These are phyloP conservation scores for Fusarium sp. DNA, from an alignment of 2,329 filamentous ascomycete species.

Conservation along the genomic window DNA sequence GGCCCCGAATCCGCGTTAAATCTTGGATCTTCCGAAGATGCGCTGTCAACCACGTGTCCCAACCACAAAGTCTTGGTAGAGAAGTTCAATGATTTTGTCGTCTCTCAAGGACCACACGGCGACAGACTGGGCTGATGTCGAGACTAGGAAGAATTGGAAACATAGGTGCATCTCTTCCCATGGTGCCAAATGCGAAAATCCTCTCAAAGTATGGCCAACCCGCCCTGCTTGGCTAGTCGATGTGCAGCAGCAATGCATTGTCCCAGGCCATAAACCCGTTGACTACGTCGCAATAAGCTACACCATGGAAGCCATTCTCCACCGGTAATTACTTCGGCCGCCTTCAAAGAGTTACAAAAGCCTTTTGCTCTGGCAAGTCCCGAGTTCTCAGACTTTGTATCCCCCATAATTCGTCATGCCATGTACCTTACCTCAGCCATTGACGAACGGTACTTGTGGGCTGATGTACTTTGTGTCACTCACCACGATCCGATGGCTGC, in stretches of 20 bases:
- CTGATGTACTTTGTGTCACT: background rate
- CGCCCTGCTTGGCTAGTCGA: slow-evolving; percentile 14
- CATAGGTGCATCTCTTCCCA: background rate
- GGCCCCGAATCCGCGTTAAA: too few relatives aligned
- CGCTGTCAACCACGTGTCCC: background rate
- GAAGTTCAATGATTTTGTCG: fast-evolving
- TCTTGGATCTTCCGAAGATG: fast-evolving
- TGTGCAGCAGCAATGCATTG: background rate
- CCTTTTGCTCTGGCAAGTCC: background rate
- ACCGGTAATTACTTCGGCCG: fast-evolving
- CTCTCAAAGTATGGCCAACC: background rate
- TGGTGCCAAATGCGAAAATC: background rate
- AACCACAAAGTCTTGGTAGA: fast-evolving
- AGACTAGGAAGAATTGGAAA: background rate
- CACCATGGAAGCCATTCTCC: background rate
- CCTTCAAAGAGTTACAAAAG: background rate
- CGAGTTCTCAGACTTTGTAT: background rate
- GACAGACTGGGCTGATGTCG: background rate
- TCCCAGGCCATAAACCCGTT: background rate
- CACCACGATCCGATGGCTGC: background rate
- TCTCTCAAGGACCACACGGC: background rate
- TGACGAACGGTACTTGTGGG: background rate
- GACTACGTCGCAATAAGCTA: slow-evolving; percentile 8
- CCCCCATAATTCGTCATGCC: background rate
- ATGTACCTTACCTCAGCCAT: background rate